These are phyloP conservation scores for Gliomastix tumulicola DNA, from an alignment of 2,329 filamentous ascomycete species.

Conservation along the genomic window DNA sequence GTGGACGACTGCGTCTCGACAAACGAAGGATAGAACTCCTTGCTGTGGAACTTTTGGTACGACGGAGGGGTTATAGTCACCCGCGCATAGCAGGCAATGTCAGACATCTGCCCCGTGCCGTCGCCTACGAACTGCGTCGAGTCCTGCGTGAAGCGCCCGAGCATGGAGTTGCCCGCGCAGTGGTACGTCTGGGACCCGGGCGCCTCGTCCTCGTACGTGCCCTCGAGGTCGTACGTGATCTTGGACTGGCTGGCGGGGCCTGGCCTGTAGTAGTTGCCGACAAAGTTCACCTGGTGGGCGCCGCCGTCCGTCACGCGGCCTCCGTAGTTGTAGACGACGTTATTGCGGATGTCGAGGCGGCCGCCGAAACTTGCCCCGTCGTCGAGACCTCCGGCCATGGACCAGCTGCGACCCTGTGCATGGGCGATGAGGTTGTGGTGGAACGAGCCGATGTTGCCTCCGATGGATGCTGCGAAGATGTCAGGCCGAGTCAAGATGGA, in stretches of 20 bases:
- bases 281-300: constrained; percentile 20
- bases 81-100: constrained; percentile 21
- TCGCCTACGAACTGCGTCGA: constrained; percentile 16
- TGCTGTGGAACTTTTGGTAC: constrained; percentile 19
- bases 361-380: constrained; percentile 19
- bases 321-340: constrained; percentile 27
- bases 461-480: constrained; percentile 14
- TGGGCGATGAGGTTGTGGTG: constrained; percentile 24
- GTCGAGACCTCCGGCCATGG: constrained; percentile 22
- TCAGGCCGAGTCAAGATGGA: not conserved
- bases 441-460: constrained; percentile 23
- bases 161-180: constrained; percentile 23
- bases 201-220: constrained; percentile 19
- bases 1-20: constrained; percentile 18
- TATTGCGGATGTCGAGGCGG: constrained; percentile 22
- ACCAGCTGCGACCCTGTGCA: constrained; percentile 23
- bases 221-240: constrained; percentile 11
- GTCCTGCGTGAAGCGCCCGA: constrained; percentile 16
- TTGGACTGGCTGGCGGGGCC: constrained; percentile 17
- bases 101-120: constrained; percentile 9
- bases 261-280: constrained; percentile 23
- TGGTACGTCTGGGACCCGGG: constrained; percentile 22
- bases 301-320: constrained; percentile 22
- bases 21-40: constrained; percentile 19
- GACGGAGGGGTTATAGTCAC: constrained; percentile 16